Percentiles rank a stretch among this genome's conserved stretches.
Conservation (phyloP, 1,284 basidiomycete species). For the Pulchroboletus neoregius region DNA sequence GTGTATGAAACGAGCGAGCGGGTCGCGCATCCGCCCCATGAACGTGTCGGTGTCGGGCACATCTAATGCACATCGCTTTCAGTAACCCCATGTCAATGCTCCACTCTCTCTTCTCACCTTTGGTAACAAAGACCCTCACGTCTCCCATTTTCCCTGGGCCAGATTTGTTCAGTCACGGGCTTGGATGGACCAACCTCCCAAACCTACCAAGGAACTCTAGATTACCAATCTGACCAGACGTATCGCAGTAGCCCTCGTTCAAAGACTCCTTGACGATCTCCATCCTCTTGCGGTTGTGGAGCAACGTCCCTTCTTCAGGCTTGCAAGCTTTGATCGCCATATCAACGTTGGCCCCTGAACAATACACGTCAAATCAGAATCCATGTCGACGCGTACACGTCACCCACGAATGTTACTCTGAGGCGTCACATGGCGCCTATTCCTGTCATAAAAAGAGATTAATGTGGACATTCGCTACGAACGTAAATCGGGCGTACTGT, state of each 20-base stretch:
- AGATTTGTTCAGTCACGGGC: conserved; percentile 2
- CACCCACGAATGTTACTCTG: conserved; percentile 56
- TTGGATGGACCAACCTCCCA: background rate
- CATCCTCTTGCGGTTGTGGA: conserved; percentile 66
- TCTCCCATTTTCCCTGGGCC: conserved; percentile 56
- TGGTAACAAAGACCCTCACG: conserved; percentile 65
- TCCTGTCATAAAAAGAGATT: conserved; percentile 11
- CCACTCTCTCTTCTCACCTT: conserved; percentile 43
- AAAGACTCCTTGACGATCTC: conserved; percentile 70
- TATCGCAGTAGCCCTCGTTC: conserved; percentile 81
- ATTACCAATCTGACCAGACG: conserved; percentile 64
- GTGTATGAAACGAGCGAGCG: conserved; percentile 66
- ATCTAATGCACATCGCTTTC: conserved; percentile 37
- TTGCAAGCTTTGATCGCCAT: conserved; percentile 77
- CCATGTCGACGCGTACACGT: background rate
- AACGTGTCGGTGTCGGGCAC: conserved; percentile 49
- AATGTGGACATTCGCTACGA: background rate
- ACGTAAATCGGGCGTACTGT: conserved; percentile 17
- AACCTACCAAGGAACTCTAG: conserved; percentile 55
- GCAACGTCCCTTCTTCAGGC: conserved; percentile 59
- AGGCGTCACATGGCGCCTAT: conserved; percentile 46
- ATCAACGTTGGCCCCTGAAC: conserved; percentile 61
- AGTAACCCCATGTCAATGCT: no score
- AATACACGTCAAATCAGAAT: conserved; percentile 1
- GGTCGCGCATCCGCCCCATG: conserved; percentile 48